These are phyloP conservation scores for Aspergillus carlsbadensis DNA, from an alignment of 495 filamentous ascomycete species.

Conservation along the genomic window DNA sequence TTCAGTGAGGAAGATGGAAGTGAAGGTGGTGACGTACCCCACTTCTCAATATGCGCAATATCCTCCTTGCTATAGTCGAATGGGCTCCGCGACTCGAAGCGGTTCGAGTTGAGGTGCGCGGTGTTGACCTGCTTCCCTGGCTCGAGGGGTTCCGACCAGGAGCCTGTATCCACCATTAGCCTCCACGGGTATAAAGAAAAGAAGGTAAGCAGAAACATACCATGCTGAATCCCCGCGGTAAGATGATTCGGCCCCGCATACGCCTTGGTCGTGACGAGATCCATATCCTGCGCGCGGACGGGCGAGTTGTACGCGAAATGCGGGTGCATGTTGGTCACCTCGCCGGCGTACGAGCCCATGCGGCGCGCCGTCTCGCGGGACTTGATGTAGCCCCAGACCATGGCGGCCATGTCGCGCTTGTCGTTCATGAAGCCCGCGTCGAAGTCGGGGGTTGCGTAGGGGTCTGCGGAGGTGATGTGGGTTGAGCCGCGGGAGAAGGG, in stretches of 20 bases:
- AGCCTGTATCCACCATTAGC: slow-evolving; percentile 21
- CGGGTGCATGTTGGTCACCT: slow-evolving; percentile 64
- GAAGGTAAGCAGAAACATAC: slow-evolving; percentile 18
- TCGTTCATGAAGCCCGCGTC: slow-evolving; percentile 87
- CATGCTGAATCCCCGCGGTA: slow-evolving; percentile 67
- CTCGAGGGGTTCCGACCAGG: slow-evolving; percentile 44
- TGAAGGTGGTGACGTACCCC: slow-evolving; percentile 50
- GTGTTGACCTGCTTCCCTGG: slow-evolving; percentile 46
- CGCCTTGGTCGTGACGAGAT: slow-evolving; percentile 68
- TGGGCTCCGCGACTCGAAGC: slow-evolving; percentile 56
- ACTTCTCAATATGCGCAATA: slow-evolving; percentile 70
- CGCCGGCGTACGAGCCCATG: slow-evolving; percentile 77
- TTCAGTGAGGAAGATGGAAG: not conserved
- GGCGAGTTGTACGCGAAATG: slow-evolving; percentile 66
- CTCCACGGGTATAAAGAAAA: no score
- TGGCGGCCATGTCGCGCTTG: slow-evolving; percentile 76
- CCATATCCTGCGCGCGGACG: slow-evolving; percentile 69
- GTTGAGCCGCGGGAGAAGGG: slow-evolving; percentile 75
- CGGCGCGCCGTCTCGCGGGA: slow-evolving; percentile 77
- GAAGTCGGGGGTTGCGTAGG: slow-evolving; percentile 75
- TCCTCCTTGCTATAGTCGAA: slow-evolving; percentile 68
- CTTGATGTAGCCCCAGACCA: slow-evolving; percentile 87
- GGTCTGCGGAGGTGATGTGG: slow-evolving; percentile 68
- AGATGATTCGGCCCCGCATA: slow-evolving; percentile 74
- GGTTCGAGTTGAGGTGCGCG: slow-evolving; percentile 49